Conservation (phyloP, 1,139 yeast species). For the Diutina rugosa region DNA sequence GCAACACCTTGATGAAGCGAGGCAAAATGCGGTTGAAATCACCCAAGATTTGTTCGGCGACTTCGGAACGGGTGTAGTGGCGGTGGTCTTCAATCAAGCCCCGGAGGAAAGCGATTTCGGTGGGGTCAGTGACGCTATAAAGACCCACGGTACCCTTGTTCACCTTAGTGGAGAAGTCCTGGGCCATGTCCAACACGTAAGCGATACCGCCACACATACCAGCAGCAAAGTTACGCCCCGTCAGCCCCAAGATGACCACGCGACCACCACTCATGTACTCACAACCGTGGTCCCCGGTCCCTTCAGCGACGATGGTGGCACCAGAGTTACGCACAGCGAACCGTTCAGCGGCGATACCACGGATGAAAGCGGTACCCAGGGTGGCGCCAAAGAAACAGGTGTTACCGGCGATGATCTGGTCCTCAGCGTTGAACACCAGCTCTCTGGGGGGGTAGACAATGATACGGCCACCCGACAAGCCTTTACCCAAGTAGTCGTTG, state of each 20-base stretch:
- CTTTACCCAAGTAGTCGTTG: conserved; percentile 96
- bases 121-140: conserved; percentile 65
- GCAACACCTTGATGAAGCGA: conserved; percentile 87
- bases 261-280: conserved; percentile 99
- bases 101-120: conserved; percentile 88
- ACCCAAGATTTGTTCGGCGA: conserved; percentile 70
- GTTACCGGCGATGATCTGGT: conserved; percentile 92
- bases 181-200: conserved; percentile 90
- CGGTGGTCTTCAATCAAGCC: conserved; percentile 92
- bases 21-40: conserved; percentile 85
- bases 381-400: conserved; percentile 98
- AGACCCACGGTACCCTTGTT: conserved; percentile 78
- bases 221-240: conserved; percentile 95
- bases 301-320: conserved; percentile 93
- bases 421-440: conserved; percentile 83
- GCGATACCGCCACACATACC: conserved; percentile 99
- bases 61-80: conserved; percentile 85
- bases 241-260: conserved; percentile 80
- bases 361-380: conserved; percentile 82
- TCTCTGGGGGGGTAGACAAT: conserved; percentile 84
- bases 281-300: conserved; percentile 97
- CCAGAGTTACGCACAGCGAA: conserved; percentile 98
- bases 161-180: conserved; percentile 73
- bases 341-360: conserved; percentile 98
- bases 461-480: conserved; percentile 89